Evolutionary conservation across 352 stramenopile species (phyloP), one percentile per base, ranked within the genome.

Genomic region (Halophytophthora batemanensis): DNA sequence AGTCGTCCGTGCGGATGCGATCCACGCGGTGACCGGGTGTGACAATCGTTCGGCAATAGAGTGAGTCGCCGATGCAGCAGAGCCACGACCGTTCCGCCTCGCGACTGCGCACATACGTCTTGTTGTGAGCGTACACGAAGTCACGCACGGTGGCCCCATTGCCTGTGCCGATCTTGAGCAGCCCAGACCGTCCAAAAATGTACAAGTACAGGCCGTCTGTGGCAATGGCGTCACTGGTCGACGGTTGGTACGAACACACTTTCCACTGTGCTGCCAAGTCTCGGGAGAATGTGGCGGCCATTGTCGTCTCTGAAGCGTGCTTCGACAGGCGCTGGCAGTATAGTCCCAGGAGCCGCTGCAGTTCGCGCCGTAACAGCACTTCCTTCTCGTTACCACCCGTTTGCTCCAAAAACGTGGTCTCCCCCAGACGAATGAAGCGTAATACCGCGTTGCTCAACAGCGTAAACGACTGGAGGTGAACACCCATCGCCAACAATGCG

Each of bases 51-150:
- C 81, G 78, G 33, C 81, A 91, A 46, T 88, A 91, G 10, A 91
- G 55, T 15, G 61, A 69, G 21, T 68, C 51, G 5, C 61, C 72
- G 46, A 88, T 82, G n/a, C 69, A 76, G 47, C 78, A 89, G 28
- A 91, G 63, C 81, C 81, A 91, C n/a, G 79, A 88, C 14, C 81
- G 65, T 41, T 91, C 81, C 2, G 77, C 74, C 45, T 91, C 77
- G 22, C 69, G 64, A 21, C 59, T 77, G 13, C 81, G 70, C 36
- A 39, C 53, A 59, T 91, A 91, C 11, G 49, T 45, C 19, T 66
- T 74, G 51, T 89, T 88, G 35, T 83, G 74, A 5, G 52, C 66
- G 40, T 91, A 91, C 17, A 91, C 81, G 19, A 74, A 86, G 53
- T 90, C 79, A 23, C 77, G 77, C 22, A 88, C 47, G 12, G 81